Base-by-base conservation (phyloP, 2,329 filamentous ascomycete genomes). In the Fusarium abutilonis region DNA sequence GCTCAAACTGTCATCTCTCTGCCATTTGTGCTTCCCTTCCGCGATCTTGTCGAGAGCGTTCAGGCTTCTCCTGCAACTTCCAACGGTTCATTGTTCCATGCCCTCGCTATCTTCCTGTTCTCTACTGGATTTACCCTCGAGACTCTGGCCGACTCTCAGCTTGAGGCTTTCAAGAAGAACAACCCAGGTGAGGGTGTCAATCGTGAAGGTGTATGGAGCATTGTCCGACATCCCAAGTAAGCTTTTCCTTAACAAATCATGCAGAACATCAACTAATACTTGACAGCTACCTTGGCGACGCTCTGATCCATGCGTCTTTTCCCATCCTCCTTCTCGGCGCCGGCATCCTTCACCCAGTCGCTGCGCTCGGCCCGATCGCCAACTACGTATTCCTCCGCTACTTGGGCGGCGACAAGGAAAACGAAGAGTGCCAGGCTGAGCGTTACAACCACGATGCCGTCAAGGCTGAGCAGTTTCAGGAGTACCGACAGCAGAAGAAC, bases 191-290 rank as follows among this genome's bases (percentile, higher is more conserved):
- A 34, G 17, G 49, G 56, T 2, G n/a, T 60, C 14, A 60, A 55
- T 7, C 29, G 48, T 0, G 49, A 55, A 4, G 56, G 56, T 1
- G 56, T 60, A 1, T 60, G 56, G 56, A 60, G 56, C 4, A 60
- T 60, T 5, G 56, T 60, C 17, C 17, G 56, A 55, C 56, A 60
- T 23, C 56, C 56, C 6, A 60, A 60, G 56, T 60, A 60, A 36
- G 55, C 40, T 19, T 1, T 6, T 15, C 2, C 1, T 6, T 10
- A 1, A 7, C 1, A 1, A 28, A 14, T 6, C 0, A 9, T 1
- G 2, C 19, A 17, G 6, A 7, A 8, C 4, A 2, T 15, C 7
- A n/a, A 4, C 36, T 59, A 35, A 59, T 4, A 0, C 2, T 3
- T 2, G 0, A 0, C 4, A 60, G 56, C 11, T 60, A 60, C 14